These are phyloP conservation scores for Waitea zeae DNA, from an alignment of 1,284 basidiomycete species.

Conservation along the genomic window DNA sequence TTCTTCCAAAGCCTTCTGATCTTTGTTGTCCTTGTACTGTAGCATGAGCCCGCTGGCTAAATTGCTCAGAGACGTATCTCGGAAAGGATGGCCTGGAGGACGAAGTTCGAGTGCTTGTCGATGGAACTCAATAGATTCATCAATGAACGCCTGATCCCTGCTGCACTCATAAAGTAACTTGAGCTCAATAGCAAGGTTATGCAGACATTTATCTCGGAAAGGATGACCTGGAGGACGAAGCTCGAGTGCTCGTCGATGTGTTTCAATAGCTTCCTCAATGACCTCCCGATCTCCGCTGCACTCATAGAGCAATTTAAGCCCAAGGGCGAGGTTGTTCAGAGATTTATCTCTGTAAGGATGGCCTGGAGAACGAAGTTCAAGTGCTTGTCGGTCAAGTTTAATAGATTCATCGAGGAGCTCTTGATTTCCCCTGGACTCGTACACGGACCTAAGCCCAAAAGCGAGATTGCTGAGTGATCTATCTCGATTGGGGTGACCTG, in stretches of 20 bases:
- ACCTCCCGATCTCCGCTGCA: not conserved
- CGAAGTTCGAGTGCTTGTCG: no score
- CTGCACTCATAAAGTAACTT: no score
- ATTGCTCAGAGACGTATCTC: no score
- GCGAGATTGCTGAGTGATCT: constrained; percentile 1
- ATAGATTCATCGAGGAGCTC: no score
- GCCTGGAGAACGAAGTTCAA: not conserved
- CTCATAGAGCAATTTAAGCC: not conserved
- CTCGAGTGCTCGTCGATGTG: not conserved
- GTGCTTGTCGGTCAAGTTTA: not conserved
- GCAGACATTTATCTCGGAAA: not conserved
- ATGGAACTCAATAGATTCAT: no score
- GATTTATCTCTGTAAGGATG: not conserved
- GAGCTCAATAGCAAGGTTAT: not conserved
- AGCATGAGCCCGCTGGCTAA: no score
- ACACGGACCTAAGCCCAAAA: no score
- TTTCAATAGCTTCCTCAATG: not conserved
- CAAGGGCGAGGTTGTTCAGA: not conserved
- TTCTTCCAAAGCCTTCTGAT: no score
- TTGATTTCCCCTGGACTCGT: no score
- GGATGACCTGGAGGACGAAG: not conserved
- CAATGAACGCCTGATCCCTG: no score
- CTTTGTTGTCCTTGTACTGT: no score
- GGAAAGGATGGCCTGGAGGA: no score
- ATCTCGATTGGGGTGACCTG: not conserved